phyloP scores from a whole-genome alignment of 202 grass and related monocot species.

The Setaria italica region DNA sequence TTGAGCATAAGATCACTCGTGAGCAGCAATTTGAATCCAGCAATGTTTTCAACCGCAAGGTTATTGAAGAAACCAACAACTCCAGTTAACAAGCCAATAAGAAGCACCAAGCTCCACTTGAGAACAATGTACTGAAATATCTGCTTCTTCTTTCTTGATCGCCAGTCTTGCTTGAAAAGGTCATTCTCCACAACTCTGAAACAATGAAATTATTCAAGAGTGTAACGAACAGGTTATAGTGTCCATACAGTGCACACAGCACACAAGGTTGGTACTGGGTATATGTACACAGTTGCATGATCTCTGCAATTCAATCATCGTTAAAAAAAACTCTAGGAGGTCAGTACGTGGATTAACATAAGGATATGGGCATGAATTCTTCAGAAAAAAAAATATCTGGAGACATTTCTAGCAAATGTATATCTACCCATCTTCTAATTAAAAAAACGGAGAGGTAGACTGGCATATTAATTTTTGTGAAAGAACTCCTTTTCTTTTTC shows the following conservation, averaged over 20 bases:
- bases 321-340: background rate
- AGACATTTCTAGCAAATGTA: background rate
- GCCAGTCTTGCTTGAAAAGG: slow-evolving; percentile 94
- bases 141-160: slow-evolving; percentile 75
- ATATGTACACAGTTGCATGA: background rate
- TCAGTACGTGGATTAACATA: background rate
- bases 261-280: background rate
- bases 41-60: slow-evolving; percentile 93
- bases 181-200: slow-evolving; percentile 92
- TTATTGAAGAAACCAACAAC: slow-evolving; percentile 93
- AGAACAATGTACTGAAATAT: slow-evolving; percentile 92
- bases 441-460: background rate
- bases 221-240: background rate
- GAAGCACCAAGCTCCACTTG: slow-evolving; percentile 87
- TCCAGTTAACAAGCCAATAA: slow-evolving; percentile 81
- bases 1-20: slow-evolving; percentile 82
- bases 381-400: slow-evolving; percentile 26
- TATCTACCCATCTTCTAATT: background rate
- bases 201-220: slow-evolving; percentile 23
- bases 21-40: slow-evolving; percentile 77
- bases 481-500: background rate
- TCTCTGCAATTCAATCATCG: background rate
- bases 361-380: background rate
- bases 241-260: background rate
- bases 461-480: background rate